Evolutionary conservation across 2,329 filamentous ascomycete species (phyloP).

Genomic region (Fusarium sp.): DNA sequence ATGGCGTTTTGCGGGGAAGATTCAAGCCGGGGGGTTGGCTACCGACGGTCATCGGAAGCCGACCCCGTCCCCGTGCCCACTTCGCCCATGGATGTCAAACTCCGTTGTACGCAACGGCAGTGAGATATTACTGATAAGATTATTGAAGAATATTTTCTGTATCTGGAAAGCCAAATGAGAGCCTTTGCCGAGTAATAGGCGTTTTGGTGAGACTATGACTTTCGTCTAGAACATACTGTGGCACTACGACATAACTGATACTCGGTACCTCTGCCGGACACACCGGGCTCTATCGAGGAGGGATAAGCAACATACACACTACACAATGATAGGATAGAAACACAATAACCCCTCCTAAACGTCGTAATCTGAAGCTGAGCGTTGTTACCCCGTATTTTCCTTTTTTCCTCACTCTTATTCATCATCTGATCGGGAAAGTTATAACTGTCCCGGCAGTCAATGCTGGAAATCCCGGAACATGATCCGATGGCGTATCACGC

Average conservation of each 20-base stretch:
- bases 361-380: background rate
- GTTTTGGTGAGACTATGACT: too few relatives aligned
- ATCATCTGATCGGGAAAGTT: slow-evolving; percentile 42
- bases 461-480: slow-evolving; percentile 12
- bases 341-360: slow-evolving; percentile 9
- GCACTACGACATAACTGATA: background rate
- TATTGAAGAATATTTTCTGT: background rate
- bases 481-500: slow-evolving; percentile 23
- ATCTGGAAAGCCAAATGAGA: slow-evolving; percentile 11
- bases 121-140: background rate
- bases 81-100: background rate
- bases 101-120: background rate
- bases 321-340: slow-evolving; percentile 11
- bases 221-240: background rate
- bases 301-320: slow-evolving; percentile 20
- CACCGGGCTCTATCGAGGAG: slow-evolving; percentile 17
- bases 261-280: slow-evolving; percentile 2
- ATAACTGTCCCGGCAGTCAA: slow-evolving; percentile 17
- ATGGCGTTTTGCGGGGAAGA: slow-evolving; percentile 39
- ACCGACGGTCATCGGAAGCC: slow-evolving; percentile 37
- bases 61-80: slow-evolving; percentile 36
- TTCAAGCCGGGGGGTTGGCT: slow-evolving; percentile 13
- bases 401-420: slow-evolving; percentile 3
- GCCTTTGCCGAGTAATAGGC: background rate
- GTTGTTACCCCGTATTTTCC: slow-evolving; percentile 4